Base-by-base conservation (phyloP, 1,284 basidiomycete species). In the Ganoderma lingzhi region DNA sequence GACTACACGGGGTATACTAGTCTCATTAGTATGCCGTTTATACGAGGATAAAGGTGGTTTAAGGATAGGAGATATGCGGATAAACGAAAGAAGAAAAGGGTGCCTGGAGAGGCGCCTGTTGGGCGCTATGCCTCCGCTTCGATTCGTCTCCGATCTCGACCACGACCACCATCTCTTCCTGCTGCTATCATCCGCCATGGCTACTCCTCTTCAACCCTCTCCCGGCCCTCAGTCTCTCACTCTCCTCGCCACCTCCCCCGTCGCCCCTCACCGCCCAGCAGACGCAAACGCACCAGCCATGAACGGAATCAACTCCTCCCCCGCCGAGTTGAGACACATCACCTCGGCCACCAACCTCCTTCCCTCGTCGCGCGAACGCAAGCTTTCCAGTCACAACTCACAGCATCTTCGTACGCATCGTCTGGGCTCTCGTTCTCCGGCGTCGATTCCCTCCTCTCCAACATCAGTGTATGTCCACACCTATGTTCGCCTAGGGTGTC, bases 381-480 rank as follows among this genome's bases (percentile, higher is more conserved):
- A 80, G 42, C 78, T 84, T 0, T 84, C 85, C 1, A 81, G 79
- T 1, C 78, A 84, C 55, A 72, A 79, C 30, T 84, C 85, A 0
- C 84, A 85, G 70, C 84, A 85, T 68, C 79, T 88, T 19, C 82
- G 84, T 51, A 82, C 83, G 8, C 80, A 82, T 60, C 83, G 85
- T 65, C 72, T 87, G 35, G 89, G 89, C 59, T 90, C 88, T 8
- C 84, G 84, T 41, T 91, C 90, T 0, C 89, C 92, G 0, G 82
- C 83, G 35, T 92, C 89, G 10, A 93, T 93, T 69, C 92, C 92
- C 0, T 92, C 90, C 35, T 92, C 90, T 3, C 92, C 91, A 5
- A 92, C 92, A 30, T 93, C 91, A 45, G 88, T 93, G 88, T 92
- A 84, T 75, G 87, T 84, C n/a, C 63, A 56, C 74, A 63, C 51